Percentiles rank a stretch among this genome's conserved stretches.
These are phyloP conservation scores for Penicillium parvum DNA, from an alignment of 495 filamentous ascomycete species.

Conservation along the genomic window DNA sequence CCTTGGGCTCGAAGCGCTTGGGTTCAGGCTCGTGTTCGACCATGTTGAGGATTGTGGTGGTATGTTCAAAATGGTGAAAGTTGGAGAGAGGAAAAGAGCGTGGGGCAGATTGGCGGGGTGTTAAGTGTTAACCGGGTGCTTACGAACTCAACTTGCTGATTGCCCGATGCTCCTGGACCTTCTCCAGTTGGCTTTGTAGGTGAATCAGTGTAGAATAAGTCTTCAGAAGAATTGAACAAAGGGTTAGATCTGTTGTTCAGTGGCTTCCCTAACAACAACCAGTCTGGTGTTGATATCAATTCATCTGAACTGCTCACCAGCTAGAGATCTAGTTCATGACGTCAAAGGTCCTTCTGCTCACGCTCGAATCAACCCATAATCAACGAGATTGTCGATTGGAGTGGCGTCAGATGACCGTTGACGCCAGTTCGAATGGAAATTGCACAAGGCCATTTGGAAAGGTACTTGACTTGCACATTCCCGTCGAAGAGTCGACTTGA, in stretches of 20 bases:
- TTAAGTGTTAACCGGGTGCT: conserved; percentile 6
- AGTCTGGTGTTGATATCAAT: no score
- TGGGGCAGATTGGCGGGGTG: conserved; percentile 16
- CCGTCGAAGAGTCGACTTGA: neutral
- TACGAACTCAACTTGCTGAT: conserved; percentile 11
- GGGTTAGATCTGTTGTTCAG: no score
- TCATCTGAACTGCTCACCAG: no score
- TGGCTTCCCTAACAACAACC: no score
- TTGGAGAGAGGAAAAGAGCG: conserved; percentile 6
- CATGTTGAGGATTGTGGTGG: conserved; percentile 24
- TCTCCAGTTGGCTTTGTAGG: neutral
- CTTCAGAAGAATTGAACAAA: no score
- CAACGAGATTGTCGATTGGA: no score
- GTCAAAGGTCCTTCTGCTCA: neutral
- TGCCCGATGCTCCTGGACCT: neutral
- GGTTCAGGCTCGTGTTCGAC: conserved; percentile 22
- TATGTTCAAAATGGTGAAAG: conserved; percentile 4
- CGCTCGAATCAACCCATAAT: no score
- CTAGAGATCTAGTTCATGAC: neutral
- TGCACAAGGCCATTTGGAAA: no score
- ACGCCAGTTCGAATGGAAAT: neutral
- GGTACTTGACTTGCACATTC: no score
- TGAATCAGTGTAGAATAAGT: no score
- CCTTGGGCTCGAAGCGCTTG: conserved; percentile 80
- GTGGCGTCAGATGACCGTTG: neutral